Conservation (phyloP, 2,329 filamentous ascomycete species). For the Akanthomyces lecanii region DNA sequence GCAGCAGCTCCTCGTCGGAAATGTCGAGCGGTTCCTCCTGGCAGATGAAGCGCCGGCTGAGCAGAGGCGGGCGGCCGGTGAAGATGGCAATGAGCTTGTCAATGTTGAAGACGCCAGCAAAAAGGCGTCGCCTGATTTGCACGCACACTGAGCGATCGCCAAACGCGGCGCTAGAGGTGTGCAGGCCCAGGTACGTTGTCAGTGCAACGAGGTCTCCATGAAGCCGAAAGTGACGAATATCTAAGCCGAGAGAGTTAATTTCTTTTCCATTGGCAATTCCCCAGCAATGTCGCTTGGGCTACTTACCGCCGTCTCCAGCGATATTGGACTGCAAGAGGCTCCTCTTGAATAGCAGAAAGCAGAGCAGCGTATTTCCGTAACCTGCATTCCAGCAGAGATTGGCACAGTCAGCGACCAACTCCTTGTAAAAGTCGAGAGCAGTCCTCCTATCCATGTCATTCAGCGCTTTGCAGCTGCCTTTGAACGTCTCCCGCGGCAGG, state of each 20-base stretch:
- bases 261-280: neutral
- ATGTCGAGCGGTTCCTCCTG: conserved; percentile 39
- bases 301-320: conserved; percentile 33
- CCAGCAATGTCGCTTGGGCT: neutral
- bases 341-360: conserved; percentile 29
- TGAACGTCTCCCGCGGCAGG: conserved; percentile 7
- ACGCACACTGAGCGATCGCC: conserved; percentile 14
- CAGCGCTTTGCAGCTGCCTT: conserved; percentile 3
- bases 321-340: conserved; percentile 31
- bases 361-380: conserved; percentile 29
- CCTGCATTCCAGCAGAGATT: conserved; percentile 28
- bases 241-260: neutral
- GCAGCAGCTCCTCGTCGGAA: conserved; percentile 32
- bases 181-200: conserved; percentile 18
- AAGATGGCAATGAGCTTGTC: conserved; percentile 38
- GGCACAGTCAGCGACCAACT: conserved; percentile 20
- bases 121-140: conserved; percentile 24
- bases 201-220: conserved; percentile 17
- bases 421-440: conserved; percentile 21
- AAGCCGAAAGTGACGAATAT: conserved; percentile 16
- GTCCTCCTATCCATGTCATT: conserved; percentile 12
- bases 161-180: conserved; percentile 5
- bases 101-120: conserved; percentile 29
- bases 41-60: conserved; percentile 33
- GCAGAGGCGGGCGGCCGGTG: conserved; percentile 38